These are phyloP conservation scores for Phycomyces nitens DNA, from an alignment of 192 early-diverging fungal genomes.

Conservation along the genomic window DNA sequence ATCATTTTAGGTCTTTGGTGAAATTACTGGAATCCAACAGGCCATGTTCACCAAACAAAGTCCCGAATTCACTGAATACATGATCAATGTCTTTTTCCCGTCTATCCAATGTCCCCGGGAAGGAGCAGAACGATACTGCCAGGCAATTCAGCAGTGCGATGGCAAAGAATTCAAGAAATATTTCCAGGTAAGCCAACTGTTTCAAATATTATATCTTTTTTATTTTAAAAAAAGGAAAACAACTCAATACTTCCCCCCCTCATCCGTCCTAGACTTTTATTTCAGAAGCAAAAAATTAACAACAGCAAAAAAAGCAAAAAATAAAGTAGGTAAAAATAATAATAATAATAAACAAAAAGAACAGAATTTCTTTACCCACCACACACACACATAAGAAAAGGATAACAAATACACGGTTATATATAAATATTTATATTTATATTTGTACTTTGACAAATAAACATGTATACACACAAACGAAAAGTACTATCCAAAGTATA, in stretches of 20 bases:
- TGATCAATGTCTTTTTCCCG: conserved; percentile 58
- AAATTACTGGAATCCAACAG: conserved; percentile 55
- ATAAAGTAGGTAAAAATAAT: too few relatives aligned
- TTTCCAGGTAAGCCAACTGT: conserved; percentile 51
- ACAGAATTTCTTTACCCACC: too few relatives aligned
- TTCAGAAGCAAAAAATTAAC: conserved; percentile 18
- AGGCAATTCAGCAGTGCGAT: conserved; percentile 67
- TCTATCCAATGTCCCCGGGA: conserved; percentile 63
- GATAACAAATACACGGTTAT: too few relatives aligned
- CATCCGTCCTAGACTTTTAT: conserved; percentile 2
- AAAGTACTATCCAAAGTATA: too few relatives aligned
- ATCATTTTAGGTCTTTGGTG: conserved; percentile 41
- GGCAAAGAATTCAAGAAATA: conserved; percentile 70
- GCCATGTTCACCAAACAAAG: conserved; percentile 55
- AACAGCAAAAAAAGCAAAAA: not conserved
- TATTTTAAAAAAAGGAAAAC: not conserved
- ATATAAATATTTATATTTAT: too few relatives aligned
- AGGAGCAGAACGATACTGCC: conserved; percentile 66
- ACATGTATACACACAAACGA: too few relatives aligned
- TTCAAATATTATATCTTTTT: not conserved
- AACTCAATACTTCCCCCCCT: not conserved
- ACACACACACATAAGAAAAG: too few relatives aligned
- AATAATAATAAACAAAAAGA: too few relatives aligned
- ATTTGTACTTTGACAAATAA: too few relatives aligned
- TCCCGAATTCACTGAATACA: conserved; percentile 54